Evolutionary conservation across 768 basidiomycete genomes (phyloP).

Genomic region (Leucocoprinus birnbaumii): DNA sequence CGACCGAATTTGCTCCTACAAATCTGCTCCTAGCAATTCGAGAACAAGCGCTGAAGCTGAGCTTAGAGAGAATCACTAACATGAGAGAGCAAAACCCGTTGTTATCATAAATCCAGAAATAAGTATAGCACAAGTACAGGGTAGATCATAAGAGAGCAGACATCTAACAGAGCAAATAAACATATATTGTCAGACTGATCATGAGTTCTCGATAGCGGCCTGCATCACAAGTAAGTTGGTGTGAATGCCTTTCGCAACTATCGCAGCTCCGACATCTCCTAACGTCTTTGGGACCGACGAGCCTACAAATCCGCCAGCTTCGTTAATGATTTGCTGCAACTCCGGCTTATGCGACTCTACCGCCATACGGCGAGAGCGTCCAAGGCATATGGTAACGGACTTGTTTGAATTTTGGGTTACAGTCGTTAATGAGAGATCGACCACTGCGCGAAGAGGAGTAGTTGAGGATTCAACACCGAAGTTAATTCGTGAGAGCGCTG

Average conservation of each 20-base stretch:
- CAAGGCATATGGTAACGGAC: conserved; percentile 60
- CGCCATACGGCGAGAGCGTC: conserved; percentile 73
- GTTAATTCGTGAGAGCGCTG: conserved; percentile 58
- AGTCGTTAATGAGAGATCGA: conserved; percentile 37
- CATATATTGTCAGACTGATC: neutral
- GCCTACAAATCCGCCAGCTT: conserved; percentile 38
- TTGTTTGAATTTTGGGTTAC: conserved; percentile 28
- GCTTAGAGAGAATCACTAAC: no score
- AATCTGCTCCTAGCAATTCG: no score
- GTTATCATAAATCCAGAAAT: no score
- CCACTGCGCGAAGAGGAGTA: conserved; percentile 53
- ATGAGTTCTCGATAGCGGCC: conserved; percentile 24
- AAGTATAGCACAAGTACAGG: no score
- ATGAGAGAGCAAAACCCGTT: no score
- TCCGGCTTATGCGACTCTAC: conserved; percentile 59
- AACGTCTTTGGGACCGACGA: conserved; percentile 67
- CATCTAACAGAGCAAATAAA: no score
- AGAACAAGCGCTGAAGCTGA: no score
- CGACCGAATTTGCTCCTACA: no score
- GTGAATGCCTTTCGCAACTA: conserved; percentile 51
- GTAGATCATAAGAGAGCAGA: no score
- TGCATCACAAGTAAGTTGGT: conserved; percentile 59
- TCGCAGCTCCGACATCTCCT: conserved; percentile 71
- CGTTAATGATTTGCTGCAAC: conserved; percentile 43
- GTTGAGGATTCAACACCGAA: conserved; percentile 53